Evolutionary conservation across 257 asterid genomes (phyloP), one percentile per base, ranked within the genome.

Genomic region (Nicotiana sylvestris): DNA sequence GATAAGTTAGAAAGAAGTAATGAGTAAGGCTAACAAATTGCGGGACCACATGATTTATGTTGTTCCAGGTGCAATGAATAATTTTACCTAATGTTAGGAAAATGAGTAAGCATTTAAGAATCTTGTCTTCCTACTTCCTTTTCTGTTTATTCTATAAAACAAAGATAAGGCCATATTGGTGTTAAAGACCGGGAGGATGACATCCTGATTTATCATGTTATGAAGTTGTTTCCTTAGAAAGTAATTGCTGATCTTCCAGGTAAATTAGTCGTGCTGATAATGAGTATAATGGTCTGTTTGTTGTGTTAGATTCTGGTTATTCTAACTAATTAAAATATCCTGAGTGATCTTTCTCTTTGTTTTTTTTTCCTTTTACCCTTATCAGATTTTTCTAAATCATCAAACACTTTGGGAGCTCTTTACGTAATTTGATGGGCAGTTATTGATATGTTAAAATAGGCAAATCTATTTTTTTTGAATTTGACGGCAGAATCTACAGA

Each of bases 21-120:
- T 49, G 37, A 74, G 43, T 25, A 49, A 74, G 62, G 43, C 6
- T 49, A 49, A 15, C 80, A 74, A 30, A 49, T 74, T 49, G 16
- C 51, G 62, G 80, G 80, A 76, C 46, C 80, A 16, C 46, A 76
- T 46, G 8, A 49, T 76, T 76, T 29, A 76, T 76, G 64, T 51
- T 15, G 64, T 29, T 76, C 46, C 46, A 49, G 29, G 16, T 51
- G 46, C 80, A 51, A 76, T 76, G 29, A 76, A 76, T 76, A 16
- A 8, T 51, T 51, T 76, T 16, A 76, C 80, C 65, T 76, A 51
- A 76, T 51, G 64, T 51, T 15, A 0, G 46, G 65, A 76, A 15
- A 16, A 51, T 51, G 80, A 29, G 65, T 37, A 27, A 76, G 16
- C 65, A 51, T 76, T 76, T 51, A 76, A 8, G 80, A 25, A 76